Evolutionary conservation across 1,139 yeast species (phyloP), one percentile per base, ranked within the genome.

Genomic region (Kurtzmaniella quercitrusa): DNA sequence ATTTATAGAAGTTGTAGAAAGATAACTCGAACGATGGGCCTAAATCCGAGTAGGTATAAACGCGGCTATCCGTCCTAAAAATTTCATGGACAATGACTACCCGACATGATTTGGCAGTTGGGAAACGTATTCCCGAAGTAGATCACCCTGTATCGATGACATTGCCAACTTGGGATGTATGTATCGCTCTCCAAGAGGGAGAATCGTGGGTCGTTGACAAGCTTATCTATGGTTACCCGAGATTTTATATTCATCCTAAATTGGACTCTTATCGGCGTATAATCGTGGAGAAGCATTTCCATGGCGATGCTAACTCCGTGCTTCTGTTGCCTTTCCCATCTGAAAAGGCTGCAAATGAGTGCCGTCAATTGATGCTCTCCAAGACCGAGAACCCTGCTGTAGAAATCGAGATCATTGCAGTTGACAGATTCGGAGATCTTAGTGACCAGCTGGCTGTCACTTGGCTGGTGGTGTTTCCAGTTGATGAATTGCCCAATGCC

Each of bases 161-260:
- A 1, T 73, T 91, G 39, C 98, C 98, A 5, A 86, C 96, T 0
- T 91, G 97, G 97, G 86, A 81, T 43, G 90, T 95, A 33, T 87
- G 87, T 11, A 86, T 91, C 2, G 96, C 89, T 6, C 91, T 91
- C 57, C 97, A 91, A 63, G 94, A 87, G 63, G 96, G 96, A 10
- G 81, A 85, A 56, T 82, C 77, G 16, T 83, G 93, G 88, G 90
- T 91, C 3, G 81, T 83, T n/a, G 66, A 72, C 41, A 80, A 81
- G 58, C 85, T 91, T 94, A 72, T 72, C 45, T 80, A 93, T 2
- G 98, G 97, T 1, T 91, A 91, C 62, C 98, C 98, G 2, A 68
- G 95, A 44, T 90, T 89, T 61, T 88, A 85, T 64, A 79, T 89
- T 48, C 96, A 91, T 59, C 70, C 75, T 42, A 73, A 78, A 45